A percentile compares a stretch with the other conserved stretches of the same genome.
These are phyloP conservation scores for Chrysochromulina tobinii DNA, from an alignment of 78 protist species.

Conservation along the genomic window DNA sequence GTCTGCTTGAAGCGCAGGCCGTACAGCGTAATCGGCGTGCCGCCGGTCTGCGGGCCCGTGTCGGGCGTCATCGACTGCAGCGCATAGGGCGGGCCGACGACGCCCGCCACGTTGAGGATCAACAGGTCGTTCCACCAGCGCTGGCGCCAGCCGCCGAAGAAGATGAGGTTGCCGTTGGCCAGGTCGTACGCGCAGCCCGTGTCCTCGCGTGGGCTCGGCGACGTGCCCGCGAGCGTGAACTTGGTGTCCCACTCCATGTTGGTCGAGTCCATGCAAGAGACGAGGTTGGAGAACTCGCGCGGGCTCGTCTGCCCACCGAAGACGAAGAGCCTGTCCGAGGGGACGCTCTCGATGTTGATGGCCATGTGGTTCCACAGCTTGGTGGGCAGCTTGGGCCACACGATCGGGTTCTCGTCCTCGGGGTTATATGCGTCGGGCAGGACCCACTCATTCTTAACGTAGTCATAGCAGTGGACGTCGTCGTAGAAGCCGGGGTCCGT, in stretches of 20 bases:
- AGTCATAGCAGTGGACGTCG: background rate
- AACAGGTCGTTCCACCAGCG: background rate
- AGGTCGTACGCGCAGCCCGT: conserved; percentile 21
- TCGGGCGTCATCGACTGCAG: background rate
- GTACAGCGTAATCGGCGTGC: background rate
- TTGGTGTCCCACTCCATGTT: background rate
- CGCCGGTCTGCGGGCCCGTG: conserved; percentile 36
- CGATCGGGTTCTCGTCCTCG: background rate
- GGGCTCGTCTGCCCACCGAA: background rate
- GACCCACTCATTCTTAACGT: background rate
- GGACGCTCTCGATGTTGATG: background rate
- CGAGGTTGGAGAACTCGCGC: background rate
- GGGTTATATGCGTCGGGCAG: background rate
- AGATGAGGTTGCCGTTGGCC: background rate
- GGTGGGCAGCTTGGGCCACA: background rate
- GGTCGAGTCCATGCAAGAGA: background rate
- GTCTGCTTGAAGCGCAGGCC: conserved; percentile 19
- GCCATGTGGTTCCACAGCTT: background rate
- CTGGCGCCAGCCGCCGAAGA: conserved; percentile 48
- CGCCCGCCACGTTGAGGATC: conserved; percentile 30
- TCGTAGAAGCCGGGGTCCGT: background rate
- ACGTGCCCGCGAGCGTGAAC: background rate
- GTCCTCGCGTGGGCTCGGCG: conserved; percentile 40
- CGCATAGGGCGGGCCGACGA: conserved; percentile 54
- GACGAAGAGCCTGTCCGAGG: background rate